Base-by-base conservation (phyloP, 2,329 filamentous ascomycete species). In the Herpotrichia juniperi region DNA sequence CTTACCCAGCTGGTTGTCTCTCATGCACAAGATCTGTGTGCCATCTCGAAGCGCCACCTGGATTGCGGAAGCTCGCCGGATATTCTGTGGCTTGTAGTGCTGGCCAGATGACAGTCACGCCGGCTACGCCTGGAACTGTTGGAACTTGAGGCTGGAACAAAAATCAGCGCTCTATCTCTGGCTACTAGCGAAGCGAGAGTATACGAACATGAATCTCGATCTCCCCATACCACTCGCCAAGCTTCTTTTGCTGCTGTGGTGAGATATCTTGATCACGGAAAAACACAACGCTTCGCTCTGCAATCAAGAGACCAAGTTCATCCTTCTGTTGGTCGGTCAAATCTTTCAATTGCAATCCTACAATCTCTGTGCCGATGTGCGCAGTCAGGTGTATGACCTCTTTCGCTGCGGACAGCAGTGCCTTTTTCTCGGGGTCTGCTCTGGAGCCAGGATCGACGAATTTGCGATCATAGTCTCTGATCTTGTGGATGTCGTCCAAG, bases 11-110 rank as follows among this genome's bases (percentile, higher is more conserved):
- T 1, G 88, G 87, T 50, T 90, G 87, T 28, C 79, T 78, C 67
- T 91, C 87, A 60, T 90, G 87, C 0, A 90, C 87, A 0, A 90
- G 80, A 62, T 90, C 87, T 7, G 82, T 83, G 68, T 90, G 88
- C 88, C 87, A 90, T 42, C 83, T 74, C 0, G 85, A 86, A 1
- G 87, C 84, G 2, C 88, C 87, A 24, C 87, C 87, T 0, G 87
- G 87, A 19, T 84, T 79, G 50, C 88, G 82, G 76, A 90, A 90
- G 63, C 78, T 82, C 3, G 86, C 82, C 2, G 78, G 68, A 1
- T 74, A 68, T 66, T 90, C 87, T 0, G 83, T 86, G 0, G 85
- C 86, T 65, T 81, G 78, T 0, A 90, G 79, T 28, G 82, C 87
- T 0, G 88, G 88, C 88, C 87, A 90, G 42, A 90, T 87, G 4